These are phyloP conservation scores for Viridothelium virens DNA, from an alignment of 495 filamentous ascomycete species.

Conservation along the genomic window DNA sequence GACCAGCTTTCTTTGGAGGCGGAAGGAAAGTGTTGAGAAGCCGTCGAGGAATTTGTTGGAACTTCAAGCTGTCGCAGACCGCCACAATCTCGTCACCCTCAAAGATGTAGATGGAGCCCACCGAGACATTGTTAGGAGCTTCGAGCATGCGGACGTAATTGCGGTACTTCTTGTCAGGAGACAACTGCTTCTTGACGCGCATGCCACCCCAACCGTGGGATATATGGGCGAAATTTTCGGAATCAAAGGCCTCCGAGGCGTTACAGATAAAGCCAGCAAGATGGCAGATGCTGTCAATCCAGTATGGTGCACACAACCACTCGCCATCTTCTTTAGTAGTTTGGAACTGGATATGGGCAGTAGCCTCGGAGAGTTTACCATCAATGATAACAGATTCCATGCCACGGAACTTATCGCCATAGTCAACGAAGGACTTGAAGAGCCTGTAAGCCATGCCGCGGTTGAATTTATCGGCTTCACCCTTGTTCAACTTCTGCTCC, in stretches of 20 bases:
- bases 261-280: slow-evolving; percentile 51
- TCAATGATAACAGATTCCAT: slow-evolving; percentile 43
- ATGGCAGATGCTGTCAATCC: slow-evolving; percentile 46
- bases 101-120: slow-evolving; percentile 41
- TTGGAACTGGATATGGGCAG: slow-evolving; percentile 38
- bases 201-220: slow-evolving; percentile 40
- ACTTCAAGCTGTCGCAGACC: slow-evolving; percentile 38
- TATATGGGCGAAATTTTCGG: slow-evolving; percentile 42
- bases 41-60: slow-evolving; percentile 40
- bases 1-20: slow-evolving; percentile 25
- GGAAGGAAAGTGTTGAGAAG: slow-evolving; percentile 37
- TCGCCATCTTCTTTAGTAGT: slow-evolving; percentile 37
- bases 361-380: slow-evolving; percentile 38
- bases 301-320: slow-evolving; percentile 40
- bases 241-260: slow-evolving; percentile 41
- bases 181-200: slow-evolving; percentile 33
- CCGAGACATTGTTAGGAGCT: slow-evolving; percentile 35
- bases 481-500: slow-evolving; percentile 35
- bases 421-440: slow-evolving; percentile 40
- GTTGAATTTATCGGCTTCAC: slow-evolving; percentile 40
- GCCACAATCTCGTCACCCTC: slow-evolving; percentile 38
- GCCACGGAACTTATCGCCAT: slow-evolving; percentile 36
- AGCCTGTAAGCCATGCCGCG: slow-evolving; percentile 45
- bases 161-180: slow-evolving; percentile 34
- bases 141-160: slow-evolving; percentile 41